These are phyloP conservation scores for Agaricus sinodeliciosus DNA, from an alignment of 768 basidiomycete genomes.

Conservation along the genomic window DNA sequence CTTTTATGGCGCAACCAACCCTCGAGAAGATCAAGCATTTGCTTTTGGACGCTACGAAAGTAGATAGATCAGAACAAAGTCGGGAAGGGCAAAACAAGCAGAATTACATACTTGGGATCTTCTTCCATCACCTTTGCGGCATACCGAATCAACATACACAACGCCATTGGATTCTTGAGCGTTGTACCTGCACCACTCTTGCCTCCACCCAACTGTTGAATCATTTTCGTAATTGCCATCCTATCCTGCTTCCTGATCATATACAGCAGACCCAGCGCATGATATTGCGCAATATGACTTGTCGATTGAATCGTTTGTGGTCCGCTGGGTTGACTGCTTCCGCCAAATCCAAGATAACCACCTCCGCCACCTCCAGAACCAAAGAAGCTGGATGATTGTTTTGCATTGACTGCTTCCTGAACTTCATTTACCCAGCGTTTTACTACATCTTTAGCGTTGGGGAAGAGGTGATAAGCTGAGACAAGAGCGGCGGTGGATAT, in stretches of 20 bases:
- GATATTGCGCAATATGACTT: slow-evolving; percentile 95
- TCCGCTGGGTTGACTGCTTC: slow-evolving; percentile 40
- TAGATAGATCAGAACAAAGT: slow-evolving; percentile 3
- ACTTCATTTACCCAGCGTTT: slow-evolving; percentile 99
- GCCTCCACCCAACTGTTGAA: slow-evolving; percentile 91
- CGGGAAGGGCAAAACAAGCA: background rate
- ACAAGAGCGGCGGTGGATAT: slow-evolving; percentile 96
- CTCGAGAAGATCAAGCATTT: slow-evolving; percentile 91
- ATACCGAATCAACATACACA: slow-evolving; percentile 98
- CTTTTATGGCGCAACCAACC: slow-evolving; percentile 97
- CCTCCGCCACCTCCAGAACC: slow-evolving; percentile 39
- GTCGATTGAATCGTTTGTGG: slow-evolving; percentile 81
- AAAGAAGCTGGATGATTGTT: slow-evolving; percentile 69
- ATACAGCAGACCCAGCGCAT: slow-evolving; percentile 90
- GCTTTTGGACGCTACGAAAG: slow-evolving; percentile 68
- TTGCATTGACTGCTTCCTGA: slow-evolving; percentile 92
- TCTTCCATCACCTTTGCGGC: slow-evolving; percentile 99
- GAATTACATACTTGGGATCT: slow-evolving; percentile 83
- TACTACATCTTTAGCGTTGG: slow-evolving; percentile 89
- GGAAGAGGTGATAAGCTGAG: slow-evolving; percentile 95
- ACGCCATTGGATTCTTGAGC: slow-evolving; percentile 92
- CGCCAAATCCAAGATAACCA: slow-evolving; percentile 72
- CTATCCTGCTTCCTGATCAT: slow-evolving; percentile 95
- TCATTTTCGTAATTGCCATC: slow-evolving; percentile 99
- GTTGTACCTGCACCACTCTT: slow-evolving; percentile 79